Evolutionary conservation across 495 filamentous ascomycete genomes (phyloP).

Genomic region (Penicillium taxi): DNA sequence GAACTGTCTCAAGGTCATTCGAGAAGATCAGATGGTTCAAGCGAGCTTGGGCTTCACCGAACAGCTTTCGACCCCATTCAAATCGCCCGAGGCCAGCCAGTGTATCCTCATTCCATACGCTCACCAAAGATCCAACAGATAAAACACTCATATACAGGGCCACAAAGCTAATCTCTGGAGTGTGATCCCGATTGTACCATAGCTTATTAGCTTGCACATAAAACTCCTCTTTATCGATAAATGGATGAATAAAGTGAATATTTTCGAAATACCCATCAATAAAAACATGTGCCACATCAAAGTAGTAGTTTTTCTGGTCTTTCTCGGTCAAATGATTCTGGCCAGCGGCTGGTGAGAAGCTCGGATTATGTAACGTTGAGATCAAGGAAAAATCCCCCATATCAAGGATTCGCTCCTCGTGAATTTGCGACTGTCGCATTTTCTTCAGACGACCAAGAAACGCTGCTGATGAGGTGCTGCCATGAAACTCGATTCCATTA

Average conservation of each 20-base stretch:
- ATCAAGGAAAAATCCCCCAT: constrained; percentile 24
- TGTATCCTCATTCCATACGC: constrained; percentile 32
- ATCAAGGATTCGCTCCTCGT: constrained; percentile 10
- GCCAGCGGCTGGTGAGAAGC: constrained; percentile 28
- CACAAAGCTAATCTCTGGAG: constrained; percentile 31
- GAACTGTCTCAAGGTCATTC: constrained; percentile 35
- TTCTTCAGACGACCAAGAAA: constrained; percentile 29
- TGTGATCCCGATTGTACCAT: constrained; percentile 26
- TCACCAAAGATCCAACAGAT: constrained; percentile 31
- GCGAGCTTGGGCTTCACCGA: constrained; percentile 32
- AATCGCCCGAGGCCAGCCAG: constrained; percentile 32
- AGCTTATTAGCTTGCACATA: constrained; percentile 29
- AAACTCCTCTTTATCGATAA: constrained; percentile 37
- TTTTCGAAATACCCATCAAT: constrained; percentile 40
- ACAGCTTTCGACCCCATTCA: constrained; percentile 39
- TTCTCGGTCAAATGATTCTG: constrained; percentile 16
- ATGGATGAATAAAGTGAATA: constrained; percentile 35
- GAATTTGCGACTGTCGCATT: constrained; percentile 16
- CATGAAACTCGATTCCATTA: constrained; percentile 34
- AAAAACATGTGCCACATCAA: constrained; percentile 34
- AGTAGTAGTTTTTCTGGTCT: constrained; percentile 32
- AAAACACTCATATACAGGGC: constrained; percentile 35
- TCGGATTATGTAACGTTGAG: constrained; percentile 33
- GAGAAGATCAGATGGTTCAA: constrained; percentile 31
- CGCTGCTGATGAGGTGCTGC: constrained; percentile 33